Base-by-base conservation (phyloP, 768 basidiomycete genomes). In the Podaxis sp. region DNA sequence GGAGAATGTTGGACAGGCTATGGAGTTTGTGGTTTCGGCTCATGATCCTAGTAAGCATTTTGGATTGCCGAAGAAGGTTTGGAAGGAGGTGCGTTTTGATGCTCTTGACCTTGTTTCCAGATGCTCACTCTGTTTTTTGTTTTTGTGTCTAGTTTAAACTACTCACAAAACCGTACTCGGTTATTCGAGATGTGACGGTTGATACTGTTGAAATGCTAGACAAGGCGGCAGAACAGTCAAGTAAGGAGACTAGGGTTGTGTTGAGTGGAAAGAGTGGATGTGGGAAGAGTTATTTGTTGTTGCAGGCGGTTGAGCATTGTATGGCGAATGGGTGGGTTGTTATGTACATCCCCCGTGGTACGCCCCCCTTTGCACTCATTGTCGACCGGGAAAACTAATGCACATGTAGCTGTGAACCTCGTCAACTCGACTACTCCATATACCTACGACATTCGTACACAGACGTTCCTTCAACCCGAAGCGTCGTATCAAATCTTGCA, bases 311-410 rank as follows among this genome's bases (percentile, higher is more conserved):
- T 0, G 80, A 89, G 41, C 87, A 92, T 65, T 88, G 86, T 37
- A 67, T 81, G 9, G 73, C 80, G 2, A 80, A 83, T 22, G 82
- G 83, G 27, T 95, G 93, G 91, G 81, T 96, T 22, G 91, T 94
- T 17, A 73, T 96, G 17, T 97, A 95, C 71, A 82, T 94, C 25
- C 93, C 95, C 2, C 80, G 89, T 75, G 85, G 93, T 91, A 36
- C 53, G 80, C 73, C 3, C 15, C 11, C 25, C 38, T 19, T 17
- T 47, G 5, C 24, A 24, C 36, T 8, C 29, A 9, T 3, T 47
- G 11, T 37, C 9, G 41, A 13, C 40, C 40, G 7, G 37, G 15
- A 47, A 50, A 53, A 36, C 59, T 24, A 58, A 47, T 25, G 36
- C 22, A 46, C 9, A n/a, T 51, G 12, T 61, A 76, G 73, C 73